Conservation (phyloP, 257 asterid species). For the Petrea volubilis region DNA sequence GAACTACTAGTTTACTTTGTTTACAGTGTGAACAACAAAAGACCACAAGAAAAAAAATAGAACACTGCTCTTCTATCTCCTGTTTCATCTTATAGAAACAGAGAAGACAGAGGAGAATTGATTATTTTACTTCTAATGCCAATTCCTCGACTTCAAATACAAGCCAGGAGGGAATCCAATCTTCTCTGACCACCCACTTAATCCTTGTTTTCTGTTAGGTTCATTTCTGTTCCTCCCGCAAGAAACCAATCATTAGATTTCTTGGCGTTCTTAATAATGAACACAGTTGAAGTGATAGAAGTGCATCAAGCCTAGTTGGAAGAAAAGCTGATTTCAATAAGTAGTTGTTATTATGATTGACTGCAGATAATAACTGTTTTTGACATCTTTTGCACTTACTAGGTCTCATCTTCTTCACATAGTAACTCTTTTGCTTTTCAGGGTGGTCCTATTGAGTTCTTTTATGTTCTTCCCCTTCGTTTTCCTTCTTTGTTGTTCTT, state of each 20-base stretch:
- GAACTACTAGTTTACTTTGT: background rate
- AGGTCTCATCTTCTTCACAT: constrained; percentile 9
- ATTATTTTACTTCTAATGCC: background rate
- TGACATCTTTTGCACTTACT: constrained; percentile 1
- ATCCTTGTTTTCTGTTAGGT: constrained; percentile 17
- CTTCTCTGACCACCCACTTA: background rate
- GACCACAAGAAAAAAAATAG: background rate
- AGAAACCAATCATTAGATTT: constrained; percentile 7
- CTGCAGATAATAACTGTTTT: constrained; percentile 7
- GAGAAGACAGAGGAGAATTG: background rate
- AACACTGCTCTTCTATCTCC: background rate
- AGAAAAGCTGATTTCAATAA: background rate
- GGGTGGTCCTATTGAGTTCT: constrained; percentile 10
- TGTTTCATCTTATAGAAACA: background rate
- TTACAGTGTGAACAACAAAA: background rate
- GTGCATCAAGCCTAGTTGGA: constrained; percentile 3
- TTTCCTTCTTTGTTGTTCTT: constrained; percentile 5
- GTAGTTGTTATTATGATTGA: background rate
- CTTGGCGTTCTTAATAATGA: background rate
- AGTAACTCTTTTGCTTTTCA: constrained; percentile 5
- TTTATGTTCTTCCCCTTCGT: background rate
- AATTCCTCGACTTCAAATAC: background rate
- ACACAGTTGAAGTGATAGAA: background rate
- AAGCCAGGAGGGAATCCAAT: background rate
- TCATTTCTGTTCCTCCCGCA: constrained; percentile 9